Conservation (phyloP, 2,329 filamentous ascomycete species). For the Xylariaceae sp. region DNA sequence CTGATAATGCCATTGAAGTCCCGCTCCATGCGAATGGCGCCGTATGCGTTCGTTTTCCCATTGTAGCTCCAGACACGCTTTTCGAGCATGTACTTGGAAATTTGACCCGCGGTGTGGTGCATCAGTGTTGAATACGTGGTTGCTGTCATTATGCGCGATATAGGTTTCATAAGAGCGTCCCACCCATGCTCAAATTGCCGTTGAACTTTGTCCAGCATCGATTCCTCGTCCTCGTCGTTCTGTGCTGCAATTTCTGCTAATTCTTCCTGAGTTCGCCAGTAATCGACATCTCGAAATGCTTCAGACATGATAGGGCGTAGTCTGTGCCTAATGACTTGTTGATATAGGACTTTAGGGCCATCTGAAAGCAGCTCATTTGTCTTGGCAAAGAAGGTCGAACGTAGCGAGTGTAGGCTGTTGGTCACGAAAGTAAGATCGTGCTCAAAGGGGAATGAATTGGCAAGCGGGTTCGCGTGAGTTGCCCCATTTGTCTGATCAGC, state of each 20-base stretch:
- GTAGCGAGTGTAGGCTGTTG: slow-evolving; percentile 63
- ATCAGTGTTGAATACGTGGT: slow-evolving; percentile 74
- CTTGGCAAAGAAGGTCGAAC: slow-evolving; percentile 70
- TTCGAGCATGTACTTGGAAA: slow-evolving; percentile 70
- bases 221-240: slow-evolving; percentile 50
- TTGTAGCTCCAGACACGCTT: slow-evolving; percentile 81
- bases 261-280: slow-evolving; percentile 63
- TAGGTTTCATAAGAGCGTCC: slow-evolving; percentile 79
- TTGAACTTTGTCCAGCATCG: slow-evolving; percentile 63
- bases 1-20: slow-evolving; percentile 67
- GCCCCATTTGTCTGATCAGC: slow-evolving; percentile 32
- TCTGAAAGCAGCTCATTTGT: slow-evolving; percentile 78
- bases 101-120: slow-evolving; percentile 66
- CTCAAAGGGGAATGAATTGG: slow-evolving; percentile 73
- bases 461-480: slow-evolving; percentile 41
- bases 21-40: slow-evolving; percentile 65
- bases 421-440: slow-evolving; percentile 69
- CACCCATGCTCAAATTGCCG: slow-evolving; percentile 80
- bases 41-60: slow-evolving; percentile 72
- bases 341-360: slow-evolving; percentile 79
- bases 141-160: slow-evolving; percentile 78
- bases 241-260: slow-evolving; percentile 51
- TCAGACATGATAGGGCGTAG: slow-evolving; percentile 81
- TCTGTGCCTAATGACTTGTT: slow-evolving; percentile 79
- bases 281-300: slow-evolving; percentile 88